Evolutionary conservation across 768 basidiomycete species (phyloP).

Genomic region (Clathrus columnatus): DNA sequence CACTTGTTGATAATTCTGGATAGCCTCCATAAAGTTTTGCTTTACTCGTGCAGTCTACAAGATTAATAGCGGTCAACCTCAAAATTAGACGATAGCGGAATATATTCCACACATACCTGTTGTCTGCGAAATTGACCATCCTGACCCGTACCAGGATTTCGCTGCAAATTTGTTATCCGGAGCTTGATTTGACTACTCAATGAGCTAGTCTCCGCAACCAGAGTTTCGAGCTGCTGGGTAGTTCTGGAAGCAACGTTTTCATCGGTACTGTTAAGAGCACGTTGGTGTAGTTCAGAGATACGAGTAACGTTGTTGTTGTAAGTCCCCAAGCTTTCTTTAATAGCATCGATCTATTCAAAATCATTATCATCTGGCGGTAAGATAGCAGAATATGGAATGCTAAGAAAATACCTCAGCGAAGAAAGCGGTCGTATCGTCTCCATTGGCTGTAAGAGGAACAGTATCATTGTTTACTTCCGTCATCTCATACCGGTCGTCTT

Average conservation of each 20-base stretch:
- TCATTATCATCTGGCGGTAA: background rate
- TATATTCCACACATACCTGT: constrained; percentile 40
- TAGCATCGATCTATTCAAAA: constrained; percentile 50
- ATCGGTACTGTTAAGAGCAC: constrained; percentile 72
- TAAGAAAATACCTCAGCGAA: constrained; percentile 2
- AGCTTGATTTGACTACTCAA: constrained; percentile 50
- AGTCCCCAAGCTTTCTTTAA: constrained; percentile 60
- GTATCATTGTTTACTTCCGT: constrained; percentile 51
- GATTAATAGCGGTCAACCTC: background rate
- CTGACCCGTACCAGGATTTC: constrained; percentile 58
- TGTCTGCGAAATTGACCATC: constrained; percentile 60
- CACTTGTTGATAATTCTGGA: constrained; percentile 70
- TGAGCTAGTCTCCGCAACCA: constrained; percentile 51
- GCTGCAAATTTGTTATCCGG: constrained; percentile 50
- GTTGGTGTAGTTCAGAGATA: constrained; percentile 66
- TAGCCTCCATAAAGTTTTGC: constrained; percentile 62
- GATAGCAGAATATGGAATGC: background rate
- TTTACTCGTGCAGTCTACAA: constrained; percentile 53
- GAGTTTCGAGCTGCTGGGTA: constrained; percentile 45
- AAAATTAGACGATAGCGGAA: background rate
- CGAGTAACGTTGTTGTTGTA: constrained; percentile 64
- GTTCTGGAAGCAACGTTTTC: constrained; percentile 56
- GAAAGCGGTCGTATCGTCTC: constrained; percentile 7
- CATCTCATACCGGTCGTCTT: constrained; percentile 69
- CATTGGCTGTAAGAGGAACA: constrained; percentile 34